Evolutionary conservation across 2,329 filamentous ascomycete genomes (phyloP), one percentile per base, ranked within the genome.

Genomic region (Fusarium fracticaudum): DNA sequence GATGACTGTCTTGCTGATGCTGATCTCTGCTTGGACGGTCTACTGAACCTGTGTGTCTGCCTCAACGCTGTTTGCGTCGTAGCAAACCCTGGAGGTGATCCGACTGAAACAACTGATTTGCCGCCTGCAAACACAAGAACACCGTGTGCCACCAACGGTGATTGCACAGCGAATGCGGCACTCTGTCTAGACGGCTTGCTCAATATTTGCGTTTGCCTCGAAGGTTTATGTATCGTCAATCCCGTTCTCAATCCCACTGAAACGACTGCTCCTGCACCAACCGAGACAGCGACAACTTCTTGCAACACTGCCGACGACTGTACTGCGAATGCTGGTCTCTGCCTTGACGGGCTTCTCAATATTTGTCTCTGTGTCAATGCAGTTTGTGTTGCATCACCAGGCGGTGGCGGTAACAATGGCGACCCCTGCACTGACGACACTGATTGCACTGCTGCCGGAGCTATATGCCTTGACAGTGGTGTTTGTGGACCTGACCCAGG

Each of bases 1-100:
- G 47, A 53, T 4, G 65, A 68, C 24, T 68, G 65, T 9, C 2
- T 22, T 3, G 9, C 26, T 5, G 14, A 68, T 33, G 13, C 26
- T 2, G 55, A 11, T 5, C 37, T 68, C 1, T 68, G 65, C 22
- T 3, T 41, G 22, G 41, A 38, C 10, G 59, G 22, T 8, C 8
- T 67, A 2, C 7, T 68, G 14, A 68, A 68, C 14, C 40, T 68
- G 3, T 68, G 65, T 4, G 33, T 33, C 12, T 68, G 65, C 7
- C 29, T 67, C 3, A 45, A 67, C 24, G 48, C 48, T 8, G 60
- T 67, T 24, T 67, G 64, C 6, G 24, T 66, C 1, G 51, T 54
- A 22, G 14, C 51, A 29, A 55, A 55, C 14, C 35, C 51, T 13
- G 51, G 51, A 3, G 51, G 24, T 18, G 35, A 40, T 14, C 51